Base-by-base conservation (phyloP, 495 filamentous ascomycete genomes). In the Terfezia claveryi region DNA sequence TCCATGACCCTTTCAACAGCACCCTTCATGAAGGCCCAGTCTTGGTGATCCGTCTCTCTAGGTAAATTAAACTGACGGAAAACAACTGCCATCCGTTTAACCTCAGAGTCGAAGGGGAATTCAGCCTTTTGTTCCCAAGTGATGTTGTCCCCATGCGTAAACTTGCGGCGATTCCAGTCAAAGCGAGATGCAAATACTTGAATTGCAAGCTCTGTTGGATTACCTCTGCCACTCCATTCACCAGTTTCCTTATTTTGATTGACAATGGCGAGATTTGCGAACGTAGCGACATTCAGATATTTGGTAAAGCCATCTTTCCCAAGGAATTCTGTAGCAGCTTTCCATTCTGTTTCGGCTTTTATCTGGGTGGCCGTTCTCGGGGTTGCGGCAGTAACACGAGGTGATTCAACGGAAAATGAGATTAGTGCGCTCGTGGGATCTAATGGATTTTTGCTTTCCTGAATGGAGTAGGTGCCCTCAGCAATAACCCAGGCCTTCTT, bases 81-180 rank as follows among this genome's bases (percentile, higher is more conserved):
- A 23, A 80, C 72, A 37, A 80, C 77, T 0, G 78, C 77, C 80
- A 83, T 83, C 52, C 75, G 76, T 68, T 84, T 84, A 58, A 82
- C 71, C 37, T 72, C 73, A 2, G 78, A 81, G 60, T 84, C 80
- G 58, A 84, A 83, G 4, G 79, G 76, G 55, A 74, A 78, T 62
- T 83, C 80, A 14, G 73, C 71, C 54, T 74, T 68, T 58, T 81
- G 74, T 2, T 56, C 57, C 77, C 77, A 82, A 49, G 68, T 54
- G 5, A 76, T 69, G 32, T 69, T 67, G n/a, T 76, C 69, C 23
- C 72, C 73, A 57, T 71, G 61, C 14, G 70, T 73, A 63, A 72
- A 71, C 27, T 66, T 71, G 53, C 74, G 68, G 23, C 74, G 69
- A 49, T 77, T 76, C 73, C 73, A 76, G 56, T 76, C 67, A 62